Conservation (phyloP, 177 flowering plant species). For the Vitis hybrid region DNA sequence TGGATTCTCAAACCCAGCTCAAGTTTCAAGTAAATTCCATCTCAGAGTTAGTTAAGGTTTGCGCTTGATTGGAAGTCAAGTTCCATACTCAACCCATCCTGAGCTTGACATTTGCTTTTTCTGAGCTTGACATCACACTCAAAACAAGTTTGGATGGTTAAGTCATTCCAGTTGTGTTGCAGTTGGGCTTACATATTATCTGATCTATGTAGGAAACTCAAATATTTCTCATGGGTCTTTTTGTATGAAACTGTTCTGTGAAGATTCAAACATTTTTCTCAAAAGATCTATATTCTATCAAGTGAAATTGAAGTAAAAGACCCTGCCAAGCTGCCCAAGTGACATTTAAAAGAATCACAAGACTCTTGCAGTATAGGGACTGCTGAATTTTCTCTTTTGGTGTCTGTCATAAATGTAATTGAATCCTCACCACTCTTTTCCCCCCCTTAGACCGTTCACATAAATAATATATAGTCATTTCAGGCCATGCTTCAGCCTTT, state of each 20-base stretch:
- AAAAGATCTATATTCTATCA: not conserved
- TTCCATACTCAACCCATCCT: not conserved
- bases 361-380: slow-evolving; percentile 7
- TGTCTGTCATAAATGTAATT: slow-evolving; percentile 17
- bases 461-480: not conserved
- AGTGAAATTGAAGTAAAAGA: not conserved
- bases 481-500: too few relatives aligned
- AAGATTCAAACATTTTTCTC: too few relatives aligned
- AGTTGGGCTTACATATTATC: too few relatives aligned
- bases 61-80: not conserved
- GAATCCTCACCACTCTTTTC: slow-evolving; percentile 3
- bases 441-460: not conserved
- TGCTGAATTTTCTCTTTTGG: slow-evolving; percentile 8
- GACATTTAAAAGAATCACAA: slow-evolving; percentile 19
- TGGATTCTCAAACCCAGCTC: too few relatives aligned
- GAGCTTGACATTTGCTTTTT: not conserved
- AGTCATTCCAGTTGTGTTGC: too few relatives aligned
- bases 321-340: not conserved
- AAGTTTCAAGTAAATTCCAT: too few relatives aligned
- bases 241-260: too few relatives aligned
- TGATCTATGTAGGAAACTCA: too few relatives aligned
- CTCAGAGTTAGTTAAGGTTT: not conserved
- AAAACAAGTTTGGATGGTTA: too few relatives aligned
- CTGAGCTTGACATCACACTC: too few relatives aligned
- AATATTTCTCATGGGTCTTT: too few relatives aligned